Base-by-base conservation (phyloP, 2,329 filamentous ascomycete species). In the Alternaria longipes region DNA sequence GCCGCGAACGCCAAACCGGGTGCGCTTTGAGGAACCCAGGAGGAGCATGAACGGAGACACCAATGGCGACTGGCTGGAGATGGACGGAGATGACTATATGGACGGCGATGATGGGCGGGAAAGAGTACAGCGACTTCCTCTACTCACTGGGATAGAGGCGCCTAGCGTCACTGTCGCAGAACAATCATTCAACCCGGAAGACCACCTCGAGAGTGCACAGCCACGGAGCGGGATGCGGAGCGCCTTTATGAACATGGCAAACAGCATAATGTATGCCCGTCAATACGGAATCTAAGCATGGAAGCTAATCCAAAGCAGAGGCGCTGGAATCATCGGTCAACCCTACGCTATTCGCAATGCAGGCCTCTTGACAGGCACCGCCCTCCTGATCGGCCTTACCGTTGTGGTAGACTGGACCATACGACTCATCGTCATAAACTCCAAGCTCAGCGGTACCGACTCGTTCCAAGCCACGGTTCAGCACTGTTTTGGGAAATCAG, bases 201-300 rank as follows among this genome's bases (percentile, higher is more conserved):
- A 89, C 53, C 80, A 87, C 60, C 75, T 89, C 58, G 86, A 89
- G 68, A 84, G 79, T 64, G 84, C 86, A 20, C 86, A 94, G 58
- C 93, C 94, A 47, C 94, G 94, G 81, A 97, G 92, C 59, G 91
- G 91, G 5, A 85, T 98, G 81, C 85, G 87, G 64, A 92, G 91
- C 76, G 94, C 95, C 3, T 98, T 99, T 70, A 97, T 98, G 93
- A 99, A 99, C 81, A 99, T 99, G 95, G 94, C 95, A 65, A 99
- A 99, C 82, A 96, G 92, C 72, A 99, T 99, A 78, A 97, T 99
- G 80, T 82, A 67, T 68, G 80, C 49, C 18, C 24, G 4, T 18
- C 1, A 16, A 11, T 0, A 36, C 0, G 5, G 18, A 22, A 14
- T 9, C 14, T 1, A 14, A 14, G 9, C 11, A n/a, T 1, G 5